Percentiles rank a stretch among this genome's conserved stretches.
phyloP scores from a whole-genome alignment of 257 asterid genomes.

The Solanum chiquidenum region DNA sequence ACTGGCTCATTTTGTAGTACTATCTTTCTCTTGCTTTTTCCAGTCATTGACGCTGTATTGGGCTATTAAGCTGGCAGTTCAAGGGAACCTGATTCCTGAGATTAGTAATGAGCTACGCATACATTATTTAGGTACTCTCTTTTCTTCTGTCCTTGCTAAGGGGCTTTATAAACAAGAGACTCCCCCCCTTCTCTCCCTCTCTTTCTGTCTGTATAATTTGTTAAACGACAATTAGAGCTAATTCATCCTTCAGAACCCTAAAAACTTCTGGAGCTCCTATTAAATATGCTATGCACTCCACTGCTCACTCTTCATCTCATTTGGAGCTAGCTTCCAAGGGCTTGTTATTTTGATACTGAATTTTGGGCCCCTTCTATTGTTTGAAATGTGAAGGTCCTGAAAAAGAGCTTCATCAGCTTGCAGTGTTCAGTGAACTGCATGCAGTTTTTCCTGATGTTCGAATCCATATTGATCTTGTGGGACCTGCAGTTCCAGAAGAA shows the following conservation, averaged over 20 bases:
- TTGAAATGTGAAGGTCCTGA: slow-evolving; percentile 64
- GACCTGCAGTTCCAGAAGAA: slow-evolving; percentile 60
- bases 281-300: not conserved
- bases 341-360: not conserved
- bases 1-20: not conserved
- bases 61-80: slow-evolving; percentile 56
- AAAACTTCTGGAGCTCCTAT: not conserved
- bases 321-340: not conserved
- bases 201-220: not conserved
- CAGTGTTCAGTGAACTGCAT: slow-evolving; percentile 61
- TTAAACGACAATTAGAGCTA: not conserved
- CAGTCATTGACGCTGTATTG: slow-evolving; percentile 78
- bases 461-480: slow-evolving; percentile 63
- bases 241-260: not conserved
- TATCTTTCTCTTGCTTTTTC: slow-evolving; percentile 3
- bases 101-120: slow-evolving; percentile 38
- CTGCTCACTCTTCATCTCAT: not conserved
- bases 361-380: slow-evolving; percentile 4
- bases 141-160: not conserved
- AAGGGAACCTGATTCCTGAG: slow-evolving; percentile 37
- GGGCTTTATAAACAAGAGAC: not conserved
- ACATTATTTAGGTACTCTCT: slow-evolving; percentile 70
- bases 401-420: slow-evolving; percentile 72
- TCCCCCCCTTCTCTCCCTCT: not conserved
- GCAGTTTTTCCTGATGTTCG: slow-evolving; percentile 70